A percentile compares a stretch with the other conserved stretches of the same genome.
Conservation (phyloP, 495 filamentous ascomycete species). For the Glutinoglossum americanum region DNA sequence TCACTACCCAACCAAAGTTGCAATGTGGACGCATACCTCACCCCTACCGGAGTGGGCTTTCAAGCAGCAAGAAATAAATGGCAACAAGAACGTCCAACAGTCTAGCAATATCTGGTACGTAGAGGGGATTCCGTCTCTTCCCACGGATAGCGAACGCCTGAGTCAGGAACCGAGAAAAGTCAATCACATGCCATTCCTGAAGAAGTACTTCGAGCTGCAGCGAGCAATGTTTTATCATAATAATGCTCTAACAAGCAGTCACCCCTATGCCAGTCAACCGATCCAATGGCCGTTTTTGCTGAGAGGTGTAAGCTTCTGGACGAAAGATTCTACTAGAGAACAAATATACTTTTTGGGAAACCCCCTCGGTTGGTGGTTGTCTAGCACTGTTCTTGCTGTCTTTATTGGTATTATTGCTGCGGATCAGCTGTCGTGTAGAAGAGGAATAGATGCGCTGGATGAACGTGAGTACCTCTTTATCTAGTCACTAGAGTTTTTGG, state of each 20-base stretch:
- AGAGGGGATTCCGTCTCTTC: conserved; percentile 69
- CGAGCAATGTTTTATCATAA: conserved; percentile 99
- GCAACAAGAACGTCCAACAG: conserved; percentile 87
- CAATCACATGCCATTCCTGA: conserved; percentile 69
- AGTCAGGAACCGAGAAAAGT: conserved; percentile 49
- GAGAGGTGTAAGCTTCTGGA: conserved; percentile 97
- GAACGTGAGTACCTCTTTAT: conserved; percentile 43
- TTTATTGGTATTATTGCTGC: conserved; percentile 83
- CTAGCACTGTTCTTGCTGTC: conserved; percentile 75
- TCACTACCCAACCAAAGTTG: conserved; percentile 80
- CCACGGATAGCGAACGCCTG: conserved; percentile 43
- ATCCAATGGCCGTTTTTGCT: conserved; percentile 95
- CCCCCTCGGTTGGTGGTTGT: conserved; percentile 93
- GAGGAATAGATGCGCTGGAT: conserved; percentile 84
- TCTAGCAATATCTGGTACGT: conserved; percentile 86
- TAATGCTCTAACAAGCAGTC: conserved; percentile 87
- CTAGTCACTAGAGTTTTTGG: no score
- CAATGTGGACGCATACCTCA: conserved; percentile 94
- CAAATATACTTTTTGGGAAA: conserved; percentile 99
- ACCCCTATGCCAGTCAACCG: conserved; percentile 87
- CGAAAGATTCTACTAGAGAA: conserved; percentile 81
- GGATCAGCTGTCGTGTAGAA: conserved; percentile 77
- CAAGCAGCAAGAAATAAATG: conserved; percentile 97
- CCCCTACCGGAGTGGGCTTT: conserved; percentile 90
- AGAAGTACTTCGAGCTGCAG: conserved; percentile 91